These are phyloP conservation scores for Leersia perrieri DNA, from an alignment of 176 grass and related monocot species.

Conservation along the genomic window DNA sequence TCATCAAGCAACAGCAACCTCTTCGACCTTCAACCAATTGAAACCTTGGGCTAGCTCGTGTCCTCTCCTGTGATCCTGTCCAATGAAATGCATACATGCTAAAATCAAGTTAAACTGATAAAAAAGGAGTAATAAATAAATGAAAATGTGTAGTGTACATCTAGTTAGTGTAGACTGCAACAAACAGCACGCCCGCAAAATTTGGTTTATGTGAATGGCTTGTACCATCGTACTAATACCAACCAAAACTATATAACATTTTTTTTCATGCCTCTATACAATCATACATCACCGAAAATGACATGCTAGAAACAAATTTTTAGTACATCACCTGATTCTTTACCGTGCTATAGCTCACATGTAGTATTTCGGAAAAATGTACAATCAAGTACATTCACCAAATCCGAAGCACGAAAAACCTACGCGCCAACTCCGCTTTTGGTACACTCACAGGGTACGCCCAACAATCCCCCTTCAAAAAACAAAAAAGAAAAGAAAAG, in stretches of 20 bases:
- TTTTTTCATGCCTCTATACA: not conserved
- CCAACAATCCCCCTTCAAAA: not conserved
- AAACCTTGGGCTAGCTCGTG: not conserved
- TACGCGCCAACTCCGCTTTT: not conserved
- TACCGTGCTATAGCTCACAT: not conserved
- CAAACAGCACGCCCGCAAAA: not conserved
- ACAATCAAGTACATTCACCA: not conserved
- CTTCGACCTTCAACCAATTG: no score
- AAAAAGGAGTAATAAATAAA: not conserved
- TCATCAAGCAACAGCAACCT: conserved; percentile 7
- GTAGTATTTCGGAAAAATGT: not conserved
- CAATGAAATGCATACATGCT: not conserved
- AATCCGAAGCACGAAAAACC: not conserved
- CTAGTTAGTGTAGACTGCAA: not conserved
- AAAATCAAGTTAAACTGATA: not conserved
- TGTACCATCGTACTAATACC: not conserved
- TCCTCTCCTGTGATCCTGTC: not conserved
- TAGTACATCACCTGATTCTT: no score
- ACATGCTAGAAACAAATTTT: not conserved
- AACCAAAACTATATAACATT: not conserved
- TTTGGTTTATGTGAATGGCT: not conserved
- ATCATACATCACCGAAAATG: not conserved
- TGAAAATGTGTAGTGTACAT: not conserved
- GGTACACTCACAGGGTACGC: conserved; percentile 26
- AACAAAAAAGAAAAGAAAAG: not conserved